Evolutionary conservation across 2,329 filamentous ascomycete species (phyloP).

Genomic region (Aciculosporium take): DNA sequence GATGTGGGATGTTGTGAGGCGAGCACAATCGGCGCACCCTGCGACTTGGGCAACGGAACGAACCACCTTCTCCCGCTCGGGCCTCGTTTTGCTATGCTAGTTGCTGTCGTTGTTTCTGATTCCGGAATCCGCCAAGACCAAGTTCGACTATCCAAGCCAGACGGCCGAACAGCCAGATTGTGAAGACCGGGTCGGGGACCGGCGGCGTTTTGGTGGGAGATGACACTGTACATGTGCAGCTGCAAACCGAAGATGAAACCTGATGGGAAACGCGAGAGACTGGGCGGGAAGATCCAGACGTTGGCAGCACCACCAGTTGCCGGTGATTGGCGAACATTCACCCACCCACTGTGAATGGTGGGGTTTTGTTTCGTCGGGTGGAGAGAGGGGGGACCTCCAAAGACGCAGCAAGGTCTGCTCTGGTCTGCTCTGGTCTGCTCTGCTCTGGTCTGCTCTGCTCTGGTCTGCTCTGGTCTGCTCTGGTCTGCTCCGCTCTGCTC

Average conservation of each 20-base stretch:
- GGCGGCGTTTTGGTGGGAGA: not conserved
- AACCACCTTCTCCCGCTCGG: conserved; percentile 6
- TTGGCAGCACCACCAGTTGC: not conserved
- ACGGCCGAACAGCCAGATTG: not conserved
- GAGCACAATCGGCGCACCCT: conserved; percentile 2
- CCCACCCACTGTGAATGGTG: not conserved
- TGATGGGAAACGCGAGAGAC: too few species aligned
- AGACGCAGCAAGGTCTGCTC: too few species aligned
- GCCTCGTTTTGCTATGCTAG: conserved; percentile 2
- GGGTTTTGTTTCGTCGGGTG: not conserved
- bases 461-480: too few species aligned
- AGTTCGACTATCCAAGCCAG: not conserved
- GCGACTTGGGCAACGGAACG: conserved; percentile 3
- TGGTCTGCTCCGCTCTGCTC: too few species aligned
- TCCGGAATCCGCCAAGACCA: not conserved
- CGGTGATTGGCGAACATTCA: not conserved
- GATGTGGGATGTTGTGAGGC: conserved; percentile 2
- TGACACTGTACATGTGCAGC: not conserved
- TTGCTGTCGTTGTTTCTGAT: not conserved
- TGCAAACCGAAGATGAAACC: not conserved
- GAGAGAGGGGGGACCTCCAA: not conserved
- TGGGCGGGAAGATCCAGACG: not conserved
- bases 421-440: too few species aligned
- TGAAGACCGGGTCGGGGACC: not conserved
- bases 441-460: too few species aligned